Evolutionary conservation across 176 grass and related monocot genomes (phyloP), one percentile per base, ranked within the genome.

Genomic region (Dactylis glomerata): DNA sequence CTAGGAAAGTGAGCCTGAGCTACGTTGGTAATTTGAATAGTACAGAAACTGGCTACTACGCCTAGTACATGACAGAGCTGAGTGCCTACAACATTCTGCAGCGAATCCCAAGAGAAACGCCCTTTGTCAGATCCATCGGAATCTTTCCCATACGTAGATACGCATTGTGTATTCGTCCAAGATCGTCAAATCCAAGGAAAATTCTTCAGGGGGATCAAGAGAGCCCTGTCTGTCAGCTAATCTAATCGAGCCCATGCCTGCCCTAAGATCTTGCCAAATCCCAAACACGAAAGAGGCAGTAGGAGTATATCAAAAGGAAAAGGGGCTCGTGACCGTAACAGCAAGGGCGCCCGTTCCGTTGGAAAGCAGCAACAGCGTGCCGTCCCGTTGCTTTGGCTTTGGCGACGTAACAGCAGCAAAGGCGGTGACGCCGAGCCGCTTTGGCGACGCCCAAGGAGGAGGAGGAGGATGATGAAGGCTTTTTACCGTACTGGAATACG

Each of bases 81-180:
- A 77, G 78, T 83, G 75, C 41, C 71, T 66, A 78, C 52, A 78
- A 72, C 70, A 38, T 81, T 77, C 81, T 4, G 40, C 69, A 34
- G 22, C 88, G 47, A 92, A 94, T 94, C 85, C 90, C 92, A 52
- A 90, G 81, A 56, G 69, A 31, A 70, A 80, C 74, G 49, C 37
- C 33, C 24, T 30, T 36, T 38, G 23, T 82, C 56, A 87, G 82
- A 92, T 85, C 78, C 83, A 66, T 64, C 1, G 86, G 76, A 91
- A 89, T 91, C 75, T 80, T 59, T 84, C 50, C 57, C 83, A 15
- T 30, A 61, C 83, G 66, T 55, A 89, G 17, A 10, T 32, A 59
- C 69, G 0, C 8, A 45, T 19, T 68, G 36, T 41, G 23, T 86
- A 80, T 17, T 28, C 24, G 28, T 23, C 51, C 55, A 44, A 56